A percentile compares a stretch with the other conserved stretches of the same genome.
phyloP scores from a whole-genome alignment of 164 flowering plant genomes.

The Dillenia turbinata region DNA sequence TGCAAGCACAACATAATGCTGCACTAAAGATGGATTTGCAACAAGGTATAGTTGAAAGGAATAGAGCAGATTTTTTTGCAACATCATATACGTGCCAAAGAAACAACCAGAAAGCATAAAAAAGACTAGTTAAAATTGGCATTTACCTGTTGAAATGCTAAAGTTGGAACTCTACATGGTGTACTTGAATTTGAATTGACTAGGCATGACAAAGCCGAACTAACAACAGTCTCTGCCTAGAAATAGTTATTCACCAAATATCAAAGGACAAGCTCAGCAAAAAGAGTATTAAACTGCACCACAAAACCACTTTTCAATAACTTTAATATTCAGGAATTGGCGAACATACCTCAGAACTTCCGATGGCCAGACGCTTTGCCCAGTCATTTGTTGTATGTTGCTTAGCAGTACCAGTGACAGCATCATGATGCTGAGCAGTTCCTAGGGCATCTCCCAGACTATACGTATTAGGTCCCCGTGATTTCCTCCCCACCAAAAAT shows the following conservation, averaged over 20 bases:
- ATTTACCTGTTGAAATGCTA: conserved; percentile 56
- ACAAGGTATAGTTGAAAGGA: too few species aligned
- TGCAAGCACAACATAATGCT: too few species aligned
- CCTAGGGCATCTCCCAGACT: conserved; percentile 85
- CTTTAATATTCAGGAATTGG: conserved; percentile 1
- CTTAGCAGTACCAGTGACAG: conserved; percentile 81
- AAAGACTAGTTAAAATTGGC: too few species aligned
- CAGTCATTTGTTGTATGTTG: conserved; percentile 91
- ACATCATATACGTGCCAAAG: too few species aligned
- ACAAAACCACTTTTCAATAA: neutral
- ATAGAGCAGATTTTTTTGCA: too few species aligned
- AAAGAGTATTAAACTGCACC: neutral
- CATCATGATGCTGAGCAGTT: conserved; percentile 91
- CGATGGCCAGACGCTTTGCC: conserved; percentile 71
- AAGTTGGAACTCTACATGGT: conserved; percentile 28
- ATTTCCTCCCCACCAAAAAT: conserved; percentile 58
- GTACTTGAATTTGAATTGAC: conserved; percentile 28
- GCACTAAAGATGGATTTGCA: too few species aligned
- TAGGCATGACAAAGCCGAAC: conserved; percentile 61
- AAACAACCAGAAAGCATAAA: too few species aligned
- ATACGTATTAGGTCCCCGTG: conserved; percentile 46
- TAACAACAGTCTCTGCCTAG: conserved; percentile 59
- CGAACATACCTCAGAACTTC: conserved; percentile 58
- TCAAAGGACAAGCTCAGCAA: neutral
- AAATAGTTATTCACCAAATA: conserved; percentile 4